Percentiles rank a stretch among this genome's conserved stretches.
Evolutionary conservation across 768 basidiomycete genomes (phyloP).

Genomic region (Suillus brevipes): DNA sequence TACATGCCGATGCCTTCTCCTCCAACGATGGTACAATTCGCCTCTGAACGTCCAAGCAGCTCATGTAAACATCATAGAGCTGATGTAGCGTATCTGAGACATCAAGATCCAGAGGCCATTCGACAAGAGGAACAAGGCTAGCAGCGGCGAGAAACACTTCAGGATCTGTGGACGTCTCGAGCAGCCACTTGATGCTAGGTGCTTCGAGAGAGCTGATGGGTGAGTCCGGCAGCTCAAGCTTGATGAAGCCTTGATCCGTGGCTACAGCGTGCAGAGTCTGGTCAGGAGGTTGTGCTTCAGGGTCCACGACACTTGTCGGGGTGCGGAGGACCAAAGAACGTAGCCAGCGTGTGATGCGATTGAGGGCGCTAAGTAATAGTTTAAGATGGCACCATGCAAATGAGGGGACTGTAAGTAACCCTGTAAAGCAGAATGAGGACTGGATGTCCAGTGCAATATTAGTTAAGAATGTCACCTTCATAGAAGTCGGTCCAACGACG

Average conservation of each 20-base stretch:
- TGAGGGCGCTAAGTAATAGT: no score
- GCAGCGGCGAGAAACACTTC: neutral
- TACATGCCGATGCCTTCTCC: neutral
- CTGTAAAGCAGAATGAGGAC: no score
- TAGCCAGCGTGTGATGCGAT: no score
- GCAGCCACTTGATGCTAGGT: neutral
- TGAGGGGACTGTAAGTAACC: no score
- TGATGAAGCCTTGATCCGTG: neutral
- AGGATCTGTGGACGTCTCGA: slow-evolving; percentile 20
- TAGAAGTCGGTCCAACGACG: no score
- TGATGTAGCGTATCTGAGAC: no score
- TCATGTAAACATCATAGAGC: neutral
- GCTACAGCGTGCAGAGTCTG: neutral
- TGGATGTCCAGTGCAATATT: no score
- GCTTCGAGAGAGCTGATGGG: neutral
- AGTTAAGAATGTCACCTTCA: no score
- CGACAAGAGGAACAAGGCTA: neutral
- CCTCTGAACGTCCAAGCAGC: neutral
- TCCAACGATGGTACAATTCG: neutral
- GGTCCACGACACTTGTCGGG: no score
- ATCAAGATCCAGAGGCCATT: neutral
- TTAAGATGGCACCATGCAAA: no score
- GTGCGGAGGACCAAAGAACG: no score
- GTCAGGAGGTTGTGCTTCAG: neutral
- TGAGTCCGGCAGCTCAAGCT: neutral